Evolutionary conservation across 208 protist genomes (phyloP), one percentile per base, ranked within the genome.

Genomic region (Crithidia fasciculata): DNA sequence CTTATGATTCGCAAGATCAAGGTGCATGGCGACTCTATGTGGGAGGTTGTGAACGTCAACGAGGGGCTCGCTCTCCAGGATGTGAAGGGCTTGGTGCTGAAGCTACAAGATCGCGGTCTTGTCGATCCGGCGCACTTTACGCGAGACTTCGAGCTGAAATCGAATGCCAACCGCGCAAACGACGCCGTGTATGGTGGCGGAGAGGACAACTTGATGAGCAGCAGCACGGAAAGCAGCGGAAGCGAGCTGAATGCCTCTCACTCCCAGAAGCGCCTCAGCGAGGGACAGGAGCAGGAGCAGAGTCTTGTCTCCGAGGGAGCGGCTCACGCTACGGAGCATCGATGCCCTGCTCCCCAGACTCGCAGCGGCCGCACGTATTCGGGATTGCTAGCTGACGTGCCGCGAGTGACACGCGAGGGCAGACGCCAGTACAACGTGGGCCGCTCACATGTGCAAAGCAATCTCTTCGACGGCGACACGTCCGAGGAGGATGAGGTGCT

Each of bases 341-440:
- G 43, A 16, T 36, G 10, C n/a, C 47, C 52, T 5, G 39, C 37
- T 3, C 28, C 60, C 2, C 28, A 4, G 8, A 58, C 19, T 16
- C 68, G 74, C 36, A 57, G 60, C 41, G 67, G 68, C 9, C 69
- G 69, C 8, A 65, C 62, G 41, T 88, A 84, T 43, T 81, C 79
- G 2, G 62, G 41, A 12, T 60, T 88, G 40, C 78, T 88, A 3
- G 54, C 44, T 10, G 61, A 85, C 41, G 76, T 88, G 36, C 84
- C 84, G 16, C 72, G 66, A 40, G 84, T 88, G 47, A 62, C 67
- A 28, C 84, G 91, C 40, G 84, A 91, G 53, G 91, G 84, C 39
- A 78, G 88, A 16, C 85, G 84, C 28, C 91, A 93, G 63, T 96
- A 96, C 80, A 94, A 83, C 54, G 86, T 93, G 19, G 91, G 91